A percentile compares a stretch with the other conserved stretches of the same genome.
Evolutionary conservation across 2,329 filamentous ascomycete genomes (phyloP).

Genomic region (Fusarium nygamai): DNA sequence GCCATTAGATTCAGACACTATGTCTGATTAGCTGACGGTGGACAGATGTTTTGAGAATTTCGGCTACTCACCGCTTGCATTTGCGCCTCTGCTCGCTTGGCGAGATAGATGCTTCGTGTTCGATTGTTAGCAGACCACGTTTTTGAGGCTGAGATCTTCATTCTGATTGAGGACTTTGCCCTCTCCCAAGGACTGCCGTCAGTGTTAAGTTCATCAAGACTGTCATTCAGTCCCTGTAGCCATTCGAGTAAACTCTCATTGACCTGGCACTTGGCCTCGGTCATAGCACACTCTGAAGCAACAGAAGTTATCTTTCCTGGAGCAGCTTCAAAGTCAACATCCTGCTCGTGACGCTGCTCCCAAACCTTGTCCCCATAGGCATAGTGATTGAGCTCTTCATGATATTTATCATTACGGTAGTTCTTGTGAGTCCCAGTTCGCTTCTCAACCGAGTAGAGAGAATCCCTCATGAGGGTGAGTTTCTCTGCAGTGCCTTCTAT

Average conservation of each 20-base stretch:
- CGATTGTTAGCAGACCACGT: neutral
- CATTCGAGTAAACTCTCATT: neutral
- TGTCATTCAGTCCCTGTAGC: neutral
- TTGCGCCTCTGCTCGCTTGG: neutral
- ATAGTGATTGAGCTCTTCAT: neutral
- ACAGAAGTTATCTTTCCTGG: neutral
- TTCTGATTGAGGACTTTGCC: too few species aligned
- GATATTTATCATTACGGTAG: neutral
- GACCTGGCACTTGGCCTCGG: neutral
- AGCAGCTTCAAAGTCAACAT: neutral
- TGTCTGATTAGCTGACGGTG: neutral
- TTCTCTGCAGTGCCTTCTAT: neutral
- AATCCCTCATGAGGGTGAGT: neutral
- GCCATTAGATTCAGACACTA: neutral
- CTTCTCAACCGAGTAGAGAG: neutral
- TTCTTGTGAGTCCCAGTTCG: neutral
- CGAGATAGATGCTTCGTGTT: neutral
- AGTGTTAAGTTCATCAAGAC: too few species aligned
- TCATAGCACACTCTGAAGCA: neutral
- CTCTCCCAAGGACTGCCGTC: neutral
- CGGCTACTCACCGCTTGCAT: neutral
- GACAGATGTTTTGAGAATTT: accelerated
- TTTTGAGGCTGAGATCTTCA: neutral
- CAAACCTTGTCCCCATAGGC: neutral
- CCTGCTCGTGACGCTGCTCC: neutral